Evolutionary conservation across 2,329 filamentous ascomycete genomes (phyloP).

Genomic region (Colletotrichum navitas): DNA sequence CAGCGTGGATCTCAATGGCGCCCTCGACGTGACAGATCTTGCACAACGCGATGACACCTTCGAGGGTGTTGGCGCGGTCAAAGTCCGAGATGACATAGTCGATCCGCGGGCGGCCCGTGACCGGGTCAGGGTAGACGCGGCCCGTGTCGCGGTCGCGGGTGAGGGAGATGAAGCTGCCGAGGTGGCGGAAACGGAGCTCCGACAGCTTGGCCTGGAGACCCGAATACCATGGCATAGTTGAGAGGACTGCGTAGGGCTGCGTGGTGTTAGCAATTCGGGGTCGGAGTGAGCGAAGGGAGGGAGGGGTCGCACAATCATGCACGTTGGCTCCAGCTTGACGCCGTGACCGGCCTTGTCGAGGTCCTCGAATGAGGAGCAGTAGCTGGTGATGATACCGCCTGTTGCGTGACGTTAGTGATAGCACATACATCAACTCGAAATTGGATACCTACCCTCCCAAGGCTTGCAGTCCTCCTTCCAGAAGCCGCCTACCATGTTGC

Average conservation of each 20-base stretch:
- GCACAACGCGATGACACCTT: slow-evolving; percentile 77
- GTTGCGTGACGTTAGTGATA: slow-evolving; percentile 46
- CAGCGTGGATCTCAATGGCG: slow-evolving; percentile 81
- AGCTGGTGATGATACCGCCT: slow-evolving; percentile 83
- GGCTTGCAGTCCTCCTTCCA: slow-evolving; percentile 78
- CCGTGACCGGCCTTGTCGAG: slow-evolving; percentile 86
- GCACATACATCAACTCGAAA: background rate
- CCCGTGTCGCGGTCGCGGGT: slow-evolving; percentile 82
- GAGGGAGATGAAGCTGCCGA: slow-evolving; percentile 79
- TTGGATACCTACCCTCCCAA: slow-evolving; percentile 66
- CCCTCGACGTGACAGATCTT: slow-evolving; percentile 84
- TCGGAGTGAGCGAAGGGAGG: background rate
- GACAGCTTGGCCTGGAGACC: slow-evolving; percentile 81
- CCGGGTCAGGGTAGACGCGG: slow-evolving; percentile 78
- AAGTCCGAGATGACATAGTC: slow-evolving; percentile 78
- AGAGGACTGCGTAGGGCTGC: slow-evolving; percentile 74
- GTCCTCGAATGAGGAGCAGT: slow-evolving; percentile 83
- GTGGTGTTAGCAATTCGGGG: slow-evolving; percentile 30
- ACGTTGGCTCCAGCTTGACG: slow-evolving; percentile 81
- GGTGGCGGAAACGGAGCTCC: slow-evolving; percentile 75
- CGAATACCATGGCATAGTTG: slow-evolving; percentile 74
- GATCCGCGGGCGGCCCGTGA: slow-evolving; percentile 73
- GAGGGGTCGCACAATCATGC: slow-evolving; percentile 70
- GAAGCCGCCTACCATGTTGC: slow-evolving; percentile 68
- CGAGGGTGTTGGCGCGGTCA: slow-evolving; percentile 78